Evolutionary conservation across 805 yeast species (phyloP), one percentile per base, ranked within the genome.

Genomic region (Candida ascalaphidarum): DNA sequence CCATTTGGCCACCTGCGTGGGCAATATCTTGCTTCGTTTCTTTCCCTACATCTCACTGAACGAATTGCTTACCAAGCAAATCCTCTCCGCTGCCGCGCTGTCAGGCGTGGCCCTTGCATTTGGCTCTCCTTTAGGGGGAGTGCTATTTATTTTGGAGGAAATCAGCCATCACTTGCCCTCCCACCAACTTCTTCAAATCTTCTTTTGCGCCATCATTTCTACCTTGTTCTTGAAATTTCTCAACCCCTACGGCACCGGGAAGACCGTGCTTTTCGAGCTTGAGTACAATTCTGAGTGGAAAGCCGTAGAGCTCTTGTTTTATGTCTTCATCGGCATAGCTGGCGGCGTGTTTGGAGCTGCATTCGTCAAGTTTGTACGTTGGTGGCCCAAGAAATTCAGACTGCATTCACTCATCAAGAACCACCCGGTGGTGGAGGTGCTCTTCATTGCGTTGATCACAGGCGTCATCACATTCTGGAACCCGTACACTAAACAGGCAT

Each of bases 81-180:
- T 73, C 4, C 48, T 73, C 11, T 65, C 75, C 2, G 77, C 79
- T 1, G 62, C 74, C 17, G 73, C 77, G 1, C 58, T 68, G 32
- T 72, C 77, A 3, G 80, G 79, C 3, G 77, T 73, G 8, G 74
- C 78, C 5, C 51, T 73, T 16, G 77, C 78, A 2, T 73, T 73
- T 48, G 79, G 79, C 0, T 65, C 74, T 2, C 79, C 79, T 2
- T 44, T 73, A 7, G 79, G 78, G 2, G 79, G 77, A 1, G 76
- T 73, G 3, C 43, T 73, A 14, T 73, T 73, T 43, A 62, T 69
- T 15, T 51, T 73, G 28, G 79, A 73, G 37, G 79, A 73, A 34
- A 74, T 73, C 10, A 65, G 70, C 33, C 68, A 72, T 43, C 67
- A 70, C 33, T 52, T 73, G 22, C 71, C 77, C 4, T 68, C 74